These are phyloP conservation scores for Trypanosoma scelopori DNA, from an alignment of 208 protist species.

Conservation along the genomic window DNA sequence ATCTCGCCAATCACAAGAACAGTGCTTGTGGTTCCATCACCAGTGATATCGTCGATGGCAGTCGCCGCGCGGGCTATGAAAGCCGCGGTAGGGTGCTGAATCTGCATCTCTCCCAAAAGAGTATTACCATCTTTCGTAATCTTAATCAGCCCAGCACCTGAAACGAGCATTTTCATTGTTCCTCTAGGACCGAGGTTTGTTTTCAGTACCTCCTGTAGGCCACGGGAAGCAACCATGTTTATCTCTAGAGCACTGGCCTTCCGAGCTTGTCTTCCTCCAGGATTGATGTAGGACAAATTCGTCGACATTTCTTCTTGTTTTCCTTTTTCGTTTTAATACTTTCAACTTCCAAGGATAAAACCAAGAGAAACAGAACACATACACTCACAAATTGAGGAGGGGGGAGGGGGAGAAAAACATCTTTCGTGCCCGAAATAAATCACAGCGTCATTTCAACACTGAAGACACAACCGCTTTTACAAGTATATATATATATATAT, in stretches of 20 bases:
- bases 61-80: conserved; percentile 99
- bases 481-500: no score
- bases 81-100: conserved; percentile 99
- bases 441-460: not conserved
- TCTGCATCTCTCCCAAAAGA: conserved; percentile 99
- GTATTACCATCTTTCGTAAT: conserved; percentile 99
- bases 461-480: no score
- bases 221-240: conserved; percentile 98
- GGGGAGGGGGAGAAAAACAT: conserved; percentile 21
- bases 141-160: conserved; percentile 98
- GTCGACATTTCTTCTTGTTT: conserved; percentile 41
- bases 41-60: conserved; percentile 99
- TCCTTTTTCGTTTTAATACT: conserved; percentile 11
- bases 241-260: conserved; percentile 94
- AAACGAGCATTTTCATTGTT: conserved; percentile 99
- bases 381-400: no score
- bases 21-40: conserved; percentile 99
- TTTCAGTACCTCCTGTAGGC: conserved; percentile 98
- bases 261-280: conserved; percentile 77
- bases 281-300: conserved; percentile 91
- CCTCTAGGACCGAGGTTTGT: conserved; percentile 99
- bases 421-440: no score
- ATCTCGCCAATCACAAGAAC: conserved; percentile 99
- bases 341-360: conserved; percentile 17
- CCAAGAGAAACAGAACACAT: conserved; percentile 21